Conservation (phyloP, 1,139 yeast species). For the Magnusiomyces magnusii region DNA sequence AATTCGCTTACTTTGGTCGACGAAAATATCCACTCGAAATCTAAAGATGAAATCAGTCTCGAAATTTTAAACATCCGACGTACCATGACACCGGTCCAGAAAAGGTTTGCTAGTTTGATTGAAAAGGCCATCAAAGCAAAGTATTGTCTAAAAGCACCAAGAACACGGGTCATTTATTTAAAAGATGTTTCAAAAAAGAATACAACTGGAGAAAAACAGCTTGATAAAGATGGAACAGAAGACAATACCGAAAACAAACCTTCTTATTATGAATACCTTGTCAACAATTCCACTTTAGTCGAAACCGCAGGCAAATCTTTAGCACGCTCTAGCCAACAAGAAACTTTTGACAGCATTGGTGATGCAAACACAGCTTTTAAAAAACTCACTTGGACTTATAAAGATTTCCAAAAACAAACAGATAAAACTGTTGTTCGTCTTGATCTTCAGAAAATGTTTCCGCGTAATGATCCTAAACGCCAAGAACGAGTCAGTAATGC, state of each 20-base stretch:
- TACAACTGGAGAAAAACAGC: not conserved
- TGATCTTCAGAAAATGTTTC: not conserved
- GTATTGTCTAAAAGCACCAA: not conserved
- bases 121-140: not conserved
- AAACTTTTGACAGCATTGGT: not conserved
- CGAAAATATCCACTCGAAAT: too few relatives aligned
- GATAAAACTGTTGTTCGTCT: not conserved
- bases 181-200: not conserved
- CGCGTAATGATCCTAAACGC: not conserved
- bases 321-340: not conserved
- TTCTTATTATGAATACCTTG: not conserved
- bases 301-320: not conserved
- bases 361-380: not conserved
- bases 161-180: not conserved
- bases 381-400: not conserved
- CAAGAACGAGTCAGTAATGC: not conserved
- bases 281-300: not conserved
- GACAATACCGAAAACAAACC: not conserved
- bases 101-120: not conserved
- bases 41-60: too few relatives aligned
- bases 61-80: not conserved
- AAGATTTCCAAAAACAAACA: not conserved
- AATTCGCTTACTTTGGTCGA: too few relatives aligned
- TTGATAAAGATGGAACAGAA: not conserved
- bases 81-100: not conserved